Base-by-base conservation (phyloP, 306 rosid genomes). In the Quercus dentata region DNA sequence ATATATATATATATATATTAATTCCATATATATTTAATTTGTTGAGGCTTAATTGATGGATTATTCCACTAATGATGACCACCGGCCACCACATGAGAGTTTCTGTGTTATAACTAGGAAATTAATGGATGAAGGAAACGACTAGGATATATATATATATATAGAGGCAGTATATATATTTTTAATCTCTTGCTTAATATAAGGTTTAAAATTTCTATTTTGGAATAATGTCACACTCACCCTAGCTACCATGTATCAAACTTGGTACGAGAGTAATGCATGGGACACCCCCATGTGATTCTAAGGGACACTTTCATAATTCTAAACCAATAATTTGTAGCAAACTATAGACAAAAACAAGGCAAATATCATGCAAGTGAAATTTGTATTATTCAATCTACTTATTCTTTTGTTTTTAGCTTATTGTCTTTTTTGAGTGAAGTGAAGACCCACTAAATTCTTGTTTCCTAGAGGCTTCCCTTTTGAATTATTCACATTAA, bases 211-310 rank as follows among this genome's bases (percentile, higher is more conserved):
- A 19, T 63, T 63, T 63, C 30, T 33, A 27, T 15, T 56, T 83
- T 1, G 56, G 14, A 69, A 71, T 41, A 75, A 63, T 85, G 30
- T 82, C 27, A 75, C 27, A 75, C 64, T 15, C 56, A 78, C 30
- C 21, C 72, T 38, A 64, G 71, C 72, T 59, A 74, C 63, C 46
- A 59, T 44, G 51, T 27, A 58, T 52, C 61, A n/a, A 65, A 33
- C 64, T 68, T 44, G 57, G 44, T 71, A 76, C 76, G 70, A 72
- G 72, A 71, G 72, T 30, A 56, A 8, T n/a, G n/a, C n/a, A n/a
- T 7, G 11, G 85, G 92, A 88, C 97, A 89, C 31, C 87, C 92
- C 92, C 97, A 91, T 91, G 97, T 91, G 97, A 82, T 71, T 74
- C 78, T 33, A 73, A 80, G 79, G 49, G 71, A 57, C 78, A 56